phyloP scores from a whole-genome alignment of 2,329 filamentous ascomycete genomes.

The Ophiostoma fasciatum region DNA sequence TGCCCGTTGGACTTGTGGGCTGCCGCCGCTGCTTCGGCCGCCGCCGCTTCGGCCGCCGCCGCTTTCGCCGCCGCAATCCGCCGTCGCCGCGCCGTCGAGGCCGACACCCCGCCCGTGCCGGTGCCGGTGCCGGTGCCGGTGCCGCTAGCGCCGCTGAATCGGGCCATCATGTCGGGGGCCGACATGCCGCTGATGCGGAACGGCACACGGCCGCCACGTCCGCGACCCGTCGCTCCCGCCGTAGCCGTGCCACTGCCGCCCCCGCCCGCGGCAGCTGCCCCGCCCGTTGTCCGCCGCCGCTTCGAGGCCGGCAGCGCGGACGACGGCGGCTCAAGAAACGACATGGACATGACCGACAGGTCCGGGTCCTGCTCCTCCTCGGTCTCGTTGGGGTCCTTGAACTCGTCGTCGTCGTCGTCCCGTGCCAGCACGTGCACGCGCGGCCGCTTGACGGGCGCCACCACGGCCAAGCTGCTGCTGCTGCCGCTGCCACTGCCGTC shows the following conservation, averaged over 20 bases:
- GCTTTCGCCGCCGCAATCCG: constrained; percentile 3
- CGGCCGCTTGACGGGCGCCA: constrained; percentile 30
- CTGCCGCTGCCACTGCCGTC: constrained; percentile 11
- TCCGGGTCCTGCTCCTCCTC: constrained; percentile 16
- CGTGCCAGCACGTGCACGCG: constrained; percentile 10
- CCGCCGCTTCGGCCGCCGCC: constrained; percentile 8
- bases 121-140: too few species aligned
- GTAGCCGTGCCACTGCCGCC: constrained; percentile 11
- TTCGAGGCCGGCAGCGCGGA: constrained; percentile 4
- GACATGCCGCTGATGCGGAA: too few species aligned
- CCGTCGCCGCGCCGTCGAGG: constrained; percentile 9
- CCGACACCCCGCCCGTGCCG: too few species aligned
- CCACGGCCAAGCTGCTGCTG: constrained; percentile 24
- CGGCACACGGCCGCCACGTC: constrained; percentile 5
- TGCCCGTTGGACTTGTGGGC: constrained; percentile 22
- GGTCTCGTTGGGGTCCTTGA: constrained; percentile 18
- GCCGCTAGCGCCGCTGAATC: too few species aligned
- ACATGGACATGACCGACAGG: constrained; percentile 11
- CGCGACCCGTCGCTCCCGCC: constrained; percentile 4
- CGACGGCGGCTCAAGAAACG: constrained; percentile 3
- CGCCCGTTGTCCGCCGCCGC: constrained; percentile 5
- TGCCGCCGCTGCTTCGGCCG: constrained; percentile 5
- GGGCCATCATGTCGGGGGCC: too few species aligned
- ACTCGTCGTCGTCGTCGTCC: constrained; percentile 16
- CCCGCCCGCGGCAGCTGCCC: constrained; percentile 5